Base-by-base conservation (phyloP, 208 protist genomes). In the Endotrypanum monterogeii region DNA sequence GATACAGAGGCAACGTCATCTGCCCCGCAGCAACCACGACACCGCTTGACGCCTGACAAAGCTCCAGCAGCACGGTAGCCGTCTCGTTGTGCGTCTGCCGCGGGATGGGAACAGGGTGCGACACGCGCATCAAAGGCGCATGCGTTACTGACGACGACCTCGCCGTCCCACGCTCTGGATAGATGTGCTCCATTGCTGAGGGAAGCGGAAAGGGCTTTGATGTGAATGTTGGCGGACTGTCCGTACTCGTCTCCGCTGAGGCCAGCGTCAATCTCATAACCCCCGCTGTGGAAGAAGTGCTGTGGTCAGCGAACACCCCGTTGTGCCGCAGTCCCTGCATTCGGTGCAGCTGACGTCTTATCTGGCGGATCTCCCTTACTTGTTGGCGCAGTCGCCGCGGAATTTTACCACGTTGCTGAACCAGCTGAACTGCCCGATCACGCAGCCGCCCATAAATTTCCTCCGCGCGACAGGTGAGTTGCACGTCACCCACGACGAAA, bases 331-430 rank as follows among this genome's bases (percentile, higher is more conserved):
- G 55, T 7, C 20, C 28, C 5, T 44, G 12, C 58, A 25, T n/a
- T n/a, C 68, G 56, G 48, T 35, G 48, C 61, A 79, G n/a, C 35
- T 74, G 67, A 5, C 44, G 74, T 8, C 76, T 69, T 46, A 80
- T 63, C 11, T 52, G 44, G 16, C 63, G 76, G 44, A 67, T 66
- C 51, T 80, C 76, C 48, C 57, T 39, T 32, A 76, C 3, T n/a
- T 80, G 70, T 9, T 71, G 51, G n/a, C 70, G 76, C 51, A 80
- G 76, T n/a, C 63, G 30, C 32, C 65, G 62, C 18, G 76, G 76
- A 0, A 80, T 37, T 0, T 48, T 50, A 48, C 76, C 76, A 20
- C 63, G 62, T 3, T 28, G 62, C 70, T 73, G 46, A 23, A 46
- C 67, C 48, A 67, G 39, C 46, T 35, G 54, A 55, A 23, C 20